These are phyloP conservation scores for Anisodus tanguticus DNA, from an alignment of 257 asterid species.

Conservation along the genomic window DNA sequence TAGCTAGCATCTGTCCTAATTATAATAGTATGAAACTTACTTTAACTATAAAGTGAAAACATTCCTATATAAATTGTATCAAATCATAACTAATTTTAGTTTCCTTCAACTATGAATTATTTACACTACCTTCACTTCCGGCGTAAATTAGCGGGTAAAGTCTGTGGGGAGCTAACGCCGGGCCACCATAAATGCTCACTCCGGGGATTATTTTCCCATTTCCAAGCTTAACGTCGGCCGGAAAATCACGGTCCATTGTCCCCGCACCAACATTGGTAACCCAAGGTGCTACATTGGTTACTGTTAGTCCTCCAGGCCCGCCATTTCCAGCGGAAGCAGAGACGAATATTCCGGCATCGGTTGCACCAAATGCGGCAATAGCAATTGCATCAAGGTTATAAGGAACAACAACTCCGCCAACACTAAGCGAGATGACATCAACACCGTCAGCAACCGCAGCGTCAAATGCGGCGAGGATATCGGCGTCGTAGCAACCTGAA, in stretches of 20 bases:
- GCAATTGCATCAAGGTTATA: constrained; percentile 85
- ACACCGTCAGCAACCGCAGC: constrained; percentile 89
- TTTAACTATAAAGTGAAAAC: too few relatives aligned
- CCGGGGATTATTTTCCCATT: constrained; percentile 65
- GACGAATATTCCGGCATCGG: constrained; percentile 71
- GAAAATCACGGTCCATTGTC: constrained; percentile 81
- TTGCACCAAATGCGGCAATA: constrained; percentile 75
- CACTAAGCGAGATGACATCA: constrained; percentile 79
- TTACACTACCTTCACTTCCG: constrained; percentile 75
- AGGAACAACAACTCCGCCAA: constrained; percentile 87
- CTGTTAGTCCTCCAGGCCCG: constrained; percentile 84
- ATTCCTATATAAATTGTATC: too few relatives aligned
- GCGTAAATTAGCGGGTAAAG: constrained; percentile 76
- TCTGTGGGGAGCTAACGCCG: constrained; percentile 57
- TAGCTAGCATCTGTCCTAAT: too few relatives aligned
- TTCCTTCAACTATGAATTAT: too few relatives aligned
- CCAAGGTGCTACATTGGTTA: constrained; percentile 92
- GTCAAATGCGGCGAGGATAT: constrained; percentile 87
- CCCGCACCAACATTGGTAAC: constrained; percentile 92
- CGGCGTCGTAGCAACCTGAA: constrained; percentile 88
- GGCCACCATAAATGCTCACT: constrained; percentile 77
- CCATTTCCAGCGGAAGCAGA: constrained; percentile 93
- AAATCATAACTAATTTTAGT: too few relatives aligned
- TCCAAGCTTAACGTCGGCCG: constrained; percentile 79
- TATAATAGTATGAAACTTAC: too few relatives aligned